Conservation (phyloP, 768 basidiomycete genomes). For the Naganishia onofrii region DNA sequence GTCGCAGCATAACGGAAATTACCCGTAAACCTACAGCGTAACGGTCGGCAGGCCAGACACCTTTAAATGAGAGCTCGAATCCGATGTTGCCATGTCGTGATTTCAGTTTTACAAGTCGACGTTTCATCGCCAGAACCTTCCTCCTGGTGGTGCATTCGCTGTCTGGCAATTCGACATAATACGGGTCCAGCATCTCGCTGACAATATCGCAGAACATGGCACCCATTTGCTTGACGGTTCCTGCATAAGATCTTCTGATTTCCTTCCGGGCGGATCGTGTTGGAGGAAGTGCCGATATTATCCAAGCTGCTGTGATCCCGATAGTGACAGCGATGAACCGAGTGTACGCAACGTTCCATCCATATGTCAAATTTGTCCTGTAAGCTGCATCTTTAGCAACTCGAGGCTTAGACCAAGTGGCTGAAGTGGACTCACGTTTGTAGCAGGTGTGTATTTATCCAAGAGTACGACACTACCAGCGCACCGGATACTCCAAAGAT, state of each 20-base stretch:
- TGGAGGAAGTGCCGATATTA: constrained; percentile 60
- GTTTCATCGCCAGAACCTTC: constrained; percentile 69
- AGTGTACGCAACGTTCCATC: constrained; percentile 33
- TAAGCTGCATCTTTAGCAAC: constrained; percentile 5
- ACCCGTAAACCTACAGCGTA: constrained; percentile 62
- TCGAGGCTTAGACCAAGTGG: not conserved
- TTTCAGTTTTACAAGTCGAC: constrained; percentile 65
- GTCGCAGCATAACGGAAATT: not conserved
- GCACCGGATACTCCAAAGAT: constrained; percentile 46
- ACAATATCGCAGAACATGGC: constrained; percentile 72
- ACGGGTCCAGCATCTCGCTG: constrained; percentile 64
- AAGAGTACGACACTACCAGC: constrained; percentile 42
- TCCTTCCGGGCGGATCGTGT: constrained; percentile 73
- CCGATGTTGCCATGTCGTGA: constrained; percentile 30
- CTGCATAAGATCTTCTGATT: constrained; percentile 68
- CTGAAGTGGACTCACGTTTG: constrained; percentile 4
- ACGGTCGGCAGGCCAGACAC: constrained; percentile 74
- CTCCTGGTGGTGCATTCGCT: constrained; percentile 59
- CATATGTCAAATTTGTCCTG: constrained; percentile 45
- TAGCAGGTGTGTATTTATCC: constrained; percentile 57
- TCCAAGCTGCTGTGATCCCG: constrained; percentile 75
- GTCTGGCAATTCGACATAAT: constrained; percentile 55
- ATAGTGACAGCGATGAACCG: constrained; percentile 56
- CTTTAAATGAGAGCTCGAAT: constrained; percentile 68
- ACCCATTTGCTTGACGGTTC: constrained; percentile 67